Conservation (phyloP, 345 rosid species). For the Salix viminalis region DNA sequence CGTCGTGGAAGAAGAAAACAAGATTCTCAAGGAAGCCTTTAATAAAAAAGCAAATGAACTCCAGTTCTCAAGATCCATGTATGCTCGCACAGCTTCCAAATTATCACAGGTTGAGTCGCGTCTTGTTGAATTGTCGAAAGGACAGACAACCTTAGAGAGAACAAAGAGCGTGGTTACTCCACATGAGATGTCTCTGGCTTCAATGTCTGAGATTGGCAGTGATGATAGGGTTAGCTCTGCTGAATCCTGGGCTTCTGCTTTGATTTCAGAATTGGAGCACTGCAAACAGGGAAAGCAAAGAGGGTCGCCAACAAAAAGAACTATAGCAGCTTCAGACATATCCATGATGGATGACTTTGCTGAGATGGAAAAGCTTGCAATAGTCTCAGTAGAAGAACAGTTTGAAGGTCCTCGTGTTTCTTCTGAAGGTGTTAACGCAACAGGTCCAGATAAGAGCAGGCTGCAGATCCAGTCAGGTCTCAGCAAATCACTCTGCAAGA, state of each 20-base stretch:
- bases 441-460: constrained; percentile 18
- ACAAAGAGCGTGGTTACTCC: constrained; percentile 36
- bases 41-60: constrained; percentile 64
- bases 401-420: constrained; percentile 35
- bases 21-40: constrained; percentile 62
- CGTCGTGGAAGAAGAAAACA: constrained; percentile 76
- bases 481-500: constrained; percentile 50
- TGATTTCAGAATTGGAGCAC: constrained; percentile 70
- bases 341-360: constrained; percentile 89
- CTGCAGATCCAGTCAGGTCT: constrained; percentile 36
- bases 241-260: constrained; percentile 72
- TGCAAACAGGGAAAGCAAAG: constrained; percentile 51
- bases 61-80: constrained; percentile 62
- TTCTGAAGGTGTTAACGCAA: constrained; percentile 24
- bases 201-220: constrained; percentile 62
- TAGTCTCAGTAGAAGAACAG: constrained; percentile 46
- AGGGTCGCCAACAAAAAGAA: constrained; percentile 36
- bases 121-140: constrained; percentile 50
- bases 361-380: constrained; percentile 87
- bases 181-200: constrained; percentile 47
- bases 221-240: constrained; percentile 67
- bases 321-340: constrained; percentile 66
- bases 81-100: constrained; percentile 56
- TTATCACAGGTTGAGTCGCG: constrained; percentile 58
- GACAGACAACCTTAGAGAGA: constrained; percentile 34